Conservation (phyloP, 306 rosid genomes). For the Corylus heterophylla region DNA sequence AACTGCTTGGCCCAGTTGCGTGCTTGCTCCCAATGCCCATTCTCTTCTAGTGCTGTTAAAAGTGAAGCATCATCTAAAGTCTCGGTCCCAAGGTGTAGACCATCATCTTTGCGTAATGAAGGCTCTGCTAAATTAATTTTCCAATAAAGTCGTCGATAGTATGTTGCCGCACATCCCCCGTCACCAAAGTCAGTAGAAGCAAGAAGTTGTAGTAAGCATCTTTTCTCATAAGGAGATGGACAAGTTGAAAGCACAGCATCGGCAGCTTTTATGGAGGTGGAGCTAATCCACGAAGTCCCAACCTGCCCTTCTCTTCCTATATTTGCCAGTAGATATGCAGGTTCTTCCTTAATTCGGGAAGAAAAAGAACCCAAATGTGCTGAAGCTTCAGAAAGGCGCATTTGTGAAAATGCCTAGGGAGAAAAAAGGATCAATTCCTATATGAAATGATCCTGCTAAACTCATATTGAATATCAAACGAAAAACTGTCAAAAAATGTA, state of each 20-base stretch:
- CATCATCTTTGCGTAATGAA: conserved; percentile 60
- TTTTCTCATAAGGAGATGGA: conserved; percentile 92
- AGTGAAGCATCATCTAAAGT: conserved; percentile 87
- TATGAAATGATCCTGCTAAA: not conserved
- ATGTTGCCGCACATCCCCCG: conserved; percentile 75
- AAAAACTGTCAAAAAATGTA: not conserved
- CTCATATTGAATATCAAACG: conserved; percentile 2
- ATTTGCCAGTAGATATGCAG: conserved; percentile 51
- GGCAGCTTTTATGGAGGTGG: conserved; percentile 85
- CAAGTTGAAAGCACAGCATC: conserved; percentile 88
- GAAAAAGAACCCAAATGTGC: conserved; percentile 98
- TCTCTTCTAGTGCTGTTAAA: conserved; percentile 67
- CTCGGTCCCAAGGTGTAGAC: conserved; percentile 70
- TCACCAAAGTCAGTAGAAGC: conserved; percentile 92
- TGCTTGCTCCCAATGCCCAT: conserved; percentile 96
- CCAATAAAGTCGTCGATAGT: conserved; percentile 72
- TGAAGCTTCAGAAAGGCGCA: conserved; percentile 93
- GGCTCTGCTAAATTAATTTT: conserved; percentile 95
- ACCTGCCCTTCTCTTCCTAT: conserved; percentile 65
- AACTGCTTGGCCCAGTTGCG: conserved; percentile 97
- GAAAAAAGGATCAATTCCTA: conserved; percentile 17
- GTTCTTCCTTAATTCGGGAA: conserved; percentile 87
- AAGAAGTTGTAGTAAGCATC: conserved; percentile 94
- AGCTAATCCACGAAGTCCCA: conserved; percentile 82
- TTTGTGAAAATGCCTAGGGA: conserved; percentile 84